phyloP scores from a whole-genome alignment of 495 filamentous ascomycete species.

The Alectoria sarmentosa region DNA sequence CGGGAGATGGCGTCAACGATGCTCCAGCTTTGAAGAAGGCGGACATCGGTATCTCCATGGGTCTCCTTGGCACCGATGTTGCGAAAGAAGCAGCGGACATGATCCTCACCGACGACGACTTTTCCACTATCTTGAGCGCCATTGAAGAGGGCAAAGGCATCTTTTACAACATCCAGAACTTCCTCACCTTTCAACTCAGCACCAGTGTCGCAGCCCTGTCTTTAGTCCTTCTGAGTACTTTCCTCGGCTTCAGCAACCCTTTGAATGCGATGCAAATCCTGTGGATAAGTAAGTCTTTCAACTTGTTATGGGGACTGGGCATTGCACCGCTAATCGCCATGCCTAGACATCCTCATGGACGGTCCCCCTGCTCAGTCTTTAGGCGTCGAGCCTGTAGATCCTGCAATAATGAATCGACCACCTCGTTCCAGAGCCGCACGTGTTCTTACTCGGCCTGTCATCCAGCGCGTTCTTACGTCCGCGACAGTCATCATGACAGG shows the following conservation, averaged over 20 bases:
- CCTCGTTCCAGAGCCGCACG: conserved; percentile 77
- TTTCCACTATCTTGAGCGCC: conserved; percentile 90
- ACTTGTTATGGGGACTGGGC: background rate
- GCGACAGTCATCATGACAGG: conserved; percentile 84
- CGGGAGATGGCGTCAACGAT: conserved; percentile 96
- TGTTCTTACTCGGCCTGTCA: conserved; percentile 74
- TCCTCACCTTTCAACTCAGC: conserved; percentile 96
- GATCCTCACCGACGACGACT: conserved; percentile 97
- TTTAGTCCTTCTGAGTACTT: conserved; percentile 85
- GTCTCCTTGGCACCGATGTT: conserved; percentile 88
- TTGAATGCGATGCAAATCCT: conserved; percentile 99
- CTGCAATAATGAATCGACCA: conserved; percentile 85
- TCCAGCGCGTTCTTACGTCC: conserved; percentile 80
- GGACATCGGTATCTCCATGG: conserved; percentile 98
- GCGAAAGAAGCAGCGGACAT: conserved; percentile 99
- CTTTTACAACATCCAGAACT: conserved; percentile 99
- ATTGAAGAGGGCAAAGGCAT: conserved; percentile 99
- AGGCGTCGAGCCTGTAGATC: conserved; percentile 92
- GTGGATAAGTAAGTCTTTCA: conserved; percentile 80
- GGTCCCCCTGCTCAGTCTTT: conserved; percentile 95
- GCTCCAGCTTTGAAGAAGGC: conserved; percentile 95
- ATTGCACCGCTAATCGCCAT: background rate
- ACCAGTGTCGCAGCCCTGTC: conserved; percentile 92
- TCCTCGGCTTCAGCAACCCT: conserved; percentile 85
- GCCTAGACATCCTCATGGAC: conserved; percentile 95